Base-by-base conservation (phyloP, 768 basidiomycete genomes). In the Candolleomyces aberdarensis region DNA sequence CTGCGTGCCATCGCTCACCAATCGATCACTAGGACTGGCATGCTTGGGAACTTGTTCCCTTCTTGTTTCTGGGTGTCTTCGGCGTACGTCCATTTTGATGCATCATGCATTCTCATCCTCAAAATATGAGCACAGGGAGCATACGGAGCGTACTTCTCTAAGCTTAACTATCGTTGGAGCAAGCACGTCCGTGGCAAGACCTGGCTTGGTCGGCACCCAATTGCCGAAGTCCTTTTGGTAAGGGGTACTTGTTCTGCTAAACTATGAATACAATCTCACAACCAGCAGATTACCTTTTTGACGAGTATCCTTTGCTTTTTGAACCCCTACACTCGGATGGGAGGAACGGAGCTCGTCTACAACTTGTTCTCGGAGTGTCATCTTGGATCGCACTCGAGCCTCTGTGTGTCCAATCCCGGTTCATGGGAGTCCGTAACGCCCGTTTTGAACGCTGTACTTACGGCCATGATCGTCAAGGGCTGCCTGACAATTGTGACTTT, bases 311-410 rank as follows among this genome's bases (percentile, higher is more conserved):
- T 96, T 48, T 90, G 89, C 65, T 96, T 95, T 77, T 74, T 92
- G 57, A 97, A 96, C 71, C 89, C 91, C 0, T 98, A 88, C 69
- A 90, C 93, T 5, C 86, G 90, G 41, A 96, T 98, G 91, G 89
- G 94, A 56, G 94, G 96, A 3, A 96, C 96, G 2, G 95, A 99
- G 68, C 87, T 98, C 22, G 91, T 99, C 57, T 94, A 92, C 70
- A 88, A 88, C 62, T 85, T 98, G 50, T 94, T 98, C 69, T 82
- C 90, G 0, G 96, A 97, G 75, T 99, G 96, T 67, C 81, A 78
- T 31, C 71, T 78, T 0, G 83, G 81, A 52, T 80, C 77, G 17
- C 83, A 87, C 57, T 82, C 76, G 3, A 86, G 86, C 0, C 78
- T 97, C 14, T 98, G 96, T 71, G 82, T 89, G 48, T 69, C 83